Conservation (phyloP, 2,329 filamentous ascomycete genomes). For the Chaetomium strumarium region DNA sequence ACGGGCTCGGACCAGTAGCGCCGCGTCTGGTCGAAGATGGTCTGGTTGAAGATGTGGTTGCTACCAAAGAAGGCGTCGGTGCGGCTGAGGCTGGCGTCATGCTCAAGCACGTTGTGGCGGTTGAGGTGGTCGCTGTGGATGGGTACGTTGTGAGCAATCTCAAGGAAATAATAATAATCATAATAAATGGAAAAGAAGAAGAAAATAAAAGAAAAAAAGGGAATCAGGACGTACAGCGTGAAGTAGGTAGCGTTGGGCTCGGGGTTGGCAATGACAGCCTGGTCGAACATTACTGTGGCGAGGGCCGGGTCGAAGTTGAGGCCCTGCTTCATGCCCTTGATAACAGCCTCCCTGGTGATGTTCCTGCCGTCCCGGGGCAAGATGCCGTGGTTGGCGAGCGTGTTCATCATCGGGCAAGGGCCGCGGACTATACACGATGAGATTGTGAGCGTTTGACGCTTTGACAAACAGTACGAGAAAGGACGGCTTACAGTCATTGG, state of each 20-base stretch:
- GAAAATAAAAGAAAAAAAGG: too few relatives aligned
- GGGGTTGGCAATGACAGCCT: slow-evolving; percentile 39
- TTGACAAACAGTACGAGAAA: too few relatives aligned
- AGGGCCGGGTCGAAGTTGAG: slow-evolving; percentile 40
- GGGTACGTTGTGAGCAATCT: too few relatives aligned
- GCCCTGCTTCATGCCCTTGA: slow-evolving; percentile 34
- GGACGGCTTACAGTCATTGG: too few relatives aligned
- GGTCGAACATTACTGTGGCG: slow-evolving; percentile 36
- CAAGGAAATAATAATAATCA: too few relatives aligned
- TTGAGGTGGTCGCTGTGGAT: slow-evolving; percentile 32
- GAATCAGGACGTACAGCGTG: slow-evolving; percentile 27
- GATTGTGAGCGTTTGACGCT: too few relatives aligned
- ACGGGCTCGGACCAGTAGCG: slow-evolving; percentile 40
- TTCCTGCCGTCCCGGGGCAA: slow-evolving; percentile 41
- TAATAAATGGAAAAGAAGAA: too few relatives aligned
- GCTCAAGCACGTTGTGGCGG: slow-evolving; percentile 43
- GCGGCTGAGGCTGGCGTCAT: slow-evolving; percentile 28
- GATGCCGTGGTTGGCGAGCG: slow-evolving; percentile 46
- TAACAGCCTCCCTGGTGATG: slow-evolving; percentile 34
- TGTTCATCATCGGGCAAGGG: slow-evolving; percentile 48
- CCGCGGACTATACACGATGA: slow-evolving; percentile 28
- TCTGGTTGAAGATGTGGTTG: slow-evolving; percentile 47
- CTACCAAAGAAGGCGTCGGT: slow-evolving; percentile 36
- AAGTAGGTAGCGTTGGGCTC: slow-evolving; percentile 40
- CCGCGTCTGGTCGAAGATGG: slow-evolving; percentile 41